These are phyloP conservation scores for Taphrina confusa DNA, from an alignment of 1,139 yeast genomes.

Conservation along the genomic window DNA sequence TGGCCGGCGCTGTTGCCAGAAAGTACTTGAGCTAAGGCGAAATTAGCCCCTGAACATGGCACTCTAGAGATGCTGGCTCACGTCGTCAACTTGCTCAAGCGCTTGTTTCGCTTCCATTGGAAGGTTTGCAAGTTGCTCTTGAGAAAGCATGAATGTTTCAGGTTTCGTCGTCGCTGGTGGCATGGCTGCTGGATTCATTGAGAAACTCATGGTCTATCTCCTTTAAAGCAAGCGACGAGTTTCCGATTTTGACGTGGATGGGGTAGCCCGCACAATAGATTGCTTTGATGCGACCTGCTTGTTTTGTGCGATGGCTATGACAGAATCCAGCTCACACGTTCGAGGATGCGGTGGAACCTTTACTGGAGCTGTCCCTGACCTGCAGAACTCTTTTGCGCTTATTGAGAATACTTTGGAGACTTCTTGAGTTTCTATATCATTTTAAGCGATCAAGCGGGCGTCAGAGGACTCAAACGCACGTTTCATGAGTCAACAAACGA, in stretches of 20 bases:
- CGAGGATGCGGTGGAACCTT: too few relatives aligned
- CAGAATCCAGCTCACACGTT: too few relatives aligned
- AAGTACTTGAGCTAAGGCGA: slow-evolving; percentile 60
- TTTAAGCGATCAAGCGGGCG: not conserved
- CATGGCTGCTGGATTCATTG: slow-evolving; percentile 7
- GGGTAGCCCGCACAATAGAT: slow-evolving; percentile 11
- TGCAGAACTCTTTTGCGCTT: too few relatives aligned
- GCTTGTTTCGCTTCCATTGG: slow-evolving; percentile 27
- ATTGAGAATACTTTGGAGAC: too few relatives aligned
- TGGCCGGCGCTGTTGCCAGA: slow-evolving; percentile 88
- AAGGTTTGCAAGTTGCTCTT: slow-evolving; percentile 21
- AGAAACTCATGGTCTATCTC: slow-evolving; percentile 9
- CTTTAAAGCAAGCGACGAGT: not conserved
- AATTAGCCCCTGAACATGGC: slow-evolving; percentile 15
- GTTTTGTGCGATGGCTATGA: too few relatives aligned
- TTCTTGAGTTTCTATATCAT: too few relatives aligned
- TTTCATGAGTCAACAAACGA: slow-evolving; percentile 2
- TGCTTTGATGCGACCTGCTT: slow-evolving; percentile 3
- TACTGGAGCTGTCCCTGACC: too few relatives aligned
- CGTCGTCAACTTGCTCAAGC: slow-evolving; percentile 28
- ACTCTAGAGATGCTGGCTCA: not conserved
- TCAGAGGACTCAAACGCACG: slow-evolving; percentile 12
- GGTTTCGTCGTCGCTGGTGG: slow-evolving; percentile 22
- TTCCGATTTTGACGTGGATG: slow-evolving; percentile 3
- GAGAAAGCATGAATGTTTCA: slow-evolving; percentile 28